Conservation (phyloP, 169 alveolate genomes). For the Babesia gibsoni region DNA sequence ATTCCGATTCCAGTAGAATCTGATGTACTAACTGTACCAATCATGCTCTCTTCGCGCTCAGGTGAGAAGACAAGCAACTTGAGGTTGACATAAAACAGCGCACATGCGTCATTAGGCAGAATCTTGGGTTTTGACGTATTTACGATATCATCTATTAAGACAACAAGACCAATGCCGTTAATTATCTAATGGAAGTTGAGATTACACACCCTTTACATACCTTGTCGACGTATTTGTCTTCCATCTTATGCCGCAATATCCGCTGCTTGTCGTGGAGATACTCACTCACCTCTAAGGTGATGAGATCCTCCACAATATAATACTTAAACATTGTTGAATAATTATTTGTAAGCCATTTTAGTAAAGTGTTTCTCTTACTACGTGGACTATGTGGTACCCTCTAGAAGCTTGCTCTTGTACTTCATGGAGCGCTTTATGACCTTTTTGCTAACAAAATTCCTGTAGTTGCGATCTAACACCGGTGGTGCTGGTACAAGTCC, state of each 20-base stretch:
- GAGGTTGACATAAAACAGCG: slow-evolving; percentile 34
- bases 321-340: slow-evolving; percentile 37
- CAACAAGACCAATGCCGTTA: slow-evolving; percentile 36
- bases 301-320: slow-evolving; percentile 34
- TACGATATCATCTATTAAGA: slow-evolving; percentile 23
- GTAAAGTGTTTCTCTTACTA: not conserved
- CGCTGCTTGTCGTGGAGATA: slow-evolving; percentile 33
- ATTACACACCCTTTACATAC: not conserved
- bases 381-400: slow-evolving; percentile 12
- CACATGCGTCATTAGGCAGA: slow-evolving; percentile 49
- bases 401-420: slow-evolving; percentile 30
- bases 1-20: slow-evolving; percentile 27
- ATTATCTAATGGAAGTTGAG: slow-evolving; percentile 18
- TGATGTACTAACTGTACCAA: slow-evolving; percentile 7
- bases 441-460: not conserved
- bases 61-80: slow-evolving; percentile 53
- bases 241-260: slow-evolving; percentile 17
- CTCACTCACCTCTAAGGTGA: slow-evolving; percentile 39
- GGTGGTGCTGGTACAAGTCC: slow-evolving; percentile 64
- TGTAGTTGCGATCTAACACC: slow-evolving; percentile 14
- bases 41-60: slow-evolving; percentile 11
- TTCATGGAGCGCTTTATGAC: not conserved
- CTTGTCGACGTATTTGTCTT: slow-evolving; percentile 55
- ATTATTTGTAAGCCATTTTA: not conserved
- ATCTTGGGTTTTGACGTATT: slow-evolving; percentile 28